Percentiles rank a stretch among this genome's conserved stretches.
phyloP scores from a whole-genome alignment of 495 filamentous ascomycete genomes.

The Halenospora varia region DNA sequence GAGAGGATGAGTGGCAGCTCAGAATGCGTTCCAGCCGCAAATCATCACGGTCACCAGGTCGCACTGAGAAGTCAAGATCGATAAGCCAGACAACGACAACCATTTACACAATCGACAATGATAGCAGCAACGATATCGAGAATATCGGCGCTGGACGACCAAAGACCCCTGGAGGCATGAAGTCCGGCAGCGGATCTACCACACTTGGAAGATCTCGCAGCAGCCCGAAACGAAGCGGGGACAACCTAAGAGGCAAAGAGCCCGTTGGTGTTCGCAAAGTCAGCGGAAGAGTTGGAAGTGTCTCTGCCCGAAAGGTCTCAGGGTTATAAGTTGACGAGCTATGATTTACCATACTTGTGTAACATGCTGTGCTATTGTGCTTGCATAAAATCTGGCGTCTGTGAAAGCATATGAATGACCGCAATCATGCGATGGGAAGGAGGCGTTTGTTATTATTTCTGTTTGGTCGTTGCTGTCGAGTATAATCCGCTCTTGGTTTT shows the following conservation, averaged over 20 bases:
- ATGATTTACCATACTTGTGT: not conserved
- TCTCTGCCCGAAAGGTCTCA: slow-evolving; percentile 30
- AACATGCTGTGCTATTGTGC: slow-evolving; percentile 18
- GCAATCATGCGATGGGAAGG: not conserved
- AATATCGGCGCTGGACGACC: slow-evolving; percentile 48
- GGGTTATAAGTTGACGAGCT: slow-evolving; percentile 15
- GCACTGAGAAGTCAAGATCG: slow-evolving; percentile 48
- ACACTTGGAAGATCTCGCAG: slow-evolving; percentile 73
- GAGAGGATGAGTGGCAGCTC: slow-evolving; percentile 72
- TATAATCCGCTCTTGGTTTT: slow-evolving; percentile 10
- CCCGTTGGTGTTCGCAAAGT: slow-evolving; percentile 77
- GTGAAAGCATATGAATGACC: slow-evolving; percentile 23
- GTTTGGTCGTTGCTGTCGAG: slow-evolving; percentile 4
- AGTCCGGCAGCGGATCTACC: slow-evolving; percentile 58
- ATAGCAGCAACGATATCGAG: slow-evolving; percentile 50
- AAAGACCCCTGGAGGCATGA: slow-evolving; percentile 59
- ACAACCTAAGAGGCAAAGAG: slow-evolving; percentile 45
- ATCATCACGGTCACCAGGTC: slow-evolving; percentile 36
- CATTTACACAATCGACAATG: slow-evolving; percentile 50
- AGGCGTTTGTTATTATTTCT: slow-evolving; percentile 13
- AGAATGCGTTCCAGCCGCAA: slow-evolving; percentile 64
- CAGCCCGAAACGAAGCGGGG: slow-evolving; percentile 49
- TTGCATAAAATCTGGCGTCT: slow-evolving; percentile 26
- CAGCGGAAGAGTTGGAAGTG: slow-evolving; percentile 87
- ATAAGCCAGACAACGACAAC: slow-evolving; percentile 60